phyloP scores from a whole-genome alignment of 2,329 filamentous ascomycete genomes.

The Aspergillus chevalieri region DNA sequence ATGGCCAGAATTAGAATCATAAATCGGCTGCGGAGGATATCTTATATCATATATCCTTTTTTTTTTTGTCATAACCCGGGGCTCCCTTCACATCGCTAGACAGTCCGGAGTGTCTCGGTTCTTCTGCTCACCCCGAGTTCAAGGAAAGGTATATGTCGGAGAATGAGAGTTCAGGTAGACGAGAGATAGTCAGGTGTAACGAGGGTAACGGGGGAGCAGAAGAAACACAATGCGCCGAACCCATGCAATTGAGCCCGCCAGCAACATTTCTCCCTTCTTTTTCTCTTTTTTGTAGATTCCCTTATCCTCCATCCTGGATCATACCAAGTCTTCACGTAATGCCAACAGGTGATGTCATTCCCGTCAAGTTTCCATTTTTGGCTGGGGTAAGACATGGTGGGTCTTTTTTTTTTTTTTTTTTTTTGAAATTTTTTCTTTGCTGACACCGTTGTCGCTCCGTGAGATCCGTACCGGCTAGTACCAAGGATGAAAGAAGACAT shows the following conservation, averaged over 20 bases:
- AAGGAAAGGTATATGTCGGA: neutral
- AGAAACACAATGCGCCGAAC: neutral
- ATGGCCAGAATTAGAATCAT: slow-evolving; percentile 1
- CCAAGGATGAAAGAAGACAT: neutral
- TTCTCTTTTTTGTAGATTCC: neutral
- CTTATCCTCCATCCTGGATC: neutral
- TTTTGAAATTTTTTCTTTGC: neutral
- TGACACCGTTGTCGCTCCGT: neutral
- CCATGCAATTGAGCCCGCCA: neutral
- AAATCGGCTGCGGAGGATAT: slow-evolving; percentile 1
- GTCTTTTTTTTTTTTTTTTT: neutral
- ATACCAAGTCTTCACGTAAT: neutral
- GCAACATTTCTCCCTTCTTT: neutral
- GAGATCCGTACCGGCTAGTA: too few relatives aligned
- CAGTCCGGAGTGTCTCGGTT: too few relatives aligned
- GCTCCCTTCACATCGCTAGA: neutral
- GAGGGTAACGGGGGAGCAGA: slow-evolving; percentile 2
- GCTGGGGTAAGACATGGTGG: neutral
- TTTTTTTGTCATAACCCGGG: neutral
- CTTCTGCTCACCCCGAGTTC: too few relatives aligned
- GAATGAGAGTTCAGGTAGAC: neutral
- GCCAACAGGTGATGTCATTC: neutral
- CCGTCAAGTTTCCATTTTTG: neutral
- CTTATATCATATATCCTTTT: neutral
- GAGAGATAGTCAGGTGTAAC: slow-evolving; percentile 5